These are phyloP conservation scores for Trametes sanguinea DNA, from an alignment of 768 basidiomycete species.

Conservation along the genomic window DNA sequence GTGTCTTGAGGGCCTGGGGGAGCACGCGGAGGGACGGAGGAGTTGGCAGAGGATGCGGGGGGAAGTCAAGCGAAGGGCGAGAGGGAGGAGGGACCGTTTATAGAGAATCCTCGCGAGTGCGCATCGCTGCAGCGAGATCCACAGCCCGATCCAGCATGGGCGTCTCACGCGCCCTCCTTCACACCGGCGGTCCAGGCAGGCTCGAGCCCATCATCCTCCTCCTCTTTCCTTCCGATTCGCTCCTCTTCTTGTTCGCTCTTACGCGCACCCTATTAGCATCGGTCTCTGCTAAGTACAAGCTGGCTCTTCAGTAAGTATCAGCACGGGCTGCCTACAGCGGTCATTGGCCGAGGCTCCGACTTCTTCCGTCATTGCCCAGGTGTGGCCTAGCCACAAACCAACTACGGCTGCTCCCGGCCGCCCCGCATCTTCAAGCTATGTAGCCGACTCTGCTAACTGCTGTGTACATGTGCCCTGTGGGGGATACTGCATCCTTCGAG, in stretches of 20 bases:
- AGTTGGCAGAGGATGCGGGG: not conserved
- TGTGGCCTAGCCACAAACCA: too few relatives aligned
- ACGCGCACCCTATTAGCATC: not conserved
- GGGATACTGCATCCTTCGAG: too few relatives aligned
- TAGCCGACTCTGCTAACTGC: too few relatives aligned
- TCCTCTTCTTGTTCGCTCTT: not conserved
- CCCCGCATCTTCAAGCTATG: too few relatives aligned
- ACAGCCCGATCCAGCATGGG: constrained; percentile 5
- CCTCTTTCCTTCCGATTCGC: not conserved
- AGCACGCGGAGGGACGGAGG: not conserved
- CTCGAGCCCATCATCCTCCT: constrained; percentile 9
- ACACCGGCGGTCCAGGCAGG: constrained; percentile 8
- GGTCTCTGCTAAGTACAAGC: too few relatives aligned
- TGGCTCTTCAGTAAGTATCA: too few relatives aligned
- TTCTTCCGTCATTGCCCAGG: not conserved
- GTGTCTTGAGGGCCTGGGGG: not conserved
- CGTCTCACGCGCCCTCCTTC: constrained; percentile 3
- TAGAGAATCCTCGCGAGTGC: not conserved
- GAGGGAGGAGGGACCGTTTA: not conserved
- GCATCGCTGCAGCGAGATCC: not conserved
- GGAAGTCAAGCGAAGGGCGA: not conserved
- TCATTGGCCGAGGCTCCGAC: not conserved
- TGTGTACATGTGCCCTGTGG: too few relatives aligned
- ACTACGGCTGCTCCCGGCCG: too few relatives aligned
- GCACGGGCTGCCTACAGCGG: not conserved